Percentiles rank a stretch among this genome's conserved stretches.
These are phyloP conservation scores for Coniochaeta ligniaria DNA, from an alignment of 2,329 filamentous ascomycete genomes.

Conservation along the genomic window DNA sequence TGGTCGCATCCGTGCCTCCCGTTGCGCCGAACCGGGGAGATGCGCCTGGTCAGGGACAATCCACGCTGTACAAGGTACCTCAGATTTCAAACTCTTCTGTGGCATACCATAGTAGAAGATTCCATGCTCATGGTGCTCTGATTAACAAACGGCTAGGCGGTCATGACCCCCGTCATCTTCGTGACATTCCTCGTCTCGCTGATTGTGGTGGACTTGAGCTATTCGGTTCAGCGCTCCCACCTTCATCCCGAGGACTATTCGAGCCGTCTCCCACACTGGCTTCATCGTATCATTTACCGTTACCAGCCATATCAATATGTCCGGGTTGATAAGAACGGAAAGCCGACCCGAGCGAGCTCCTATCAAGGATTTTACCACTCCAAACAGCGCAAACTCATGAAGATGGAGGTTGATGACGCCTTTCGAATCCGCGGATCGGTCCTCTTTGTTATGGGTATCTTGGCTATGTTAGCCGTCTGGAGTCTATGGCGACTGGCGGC, in stretches of 20 bases:
- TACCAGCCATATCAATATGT: constrained; percentile 30
- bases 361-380: constrained; percentile 36
- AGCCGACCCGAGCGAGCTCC: neutral
- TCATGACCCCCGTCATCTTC: constrained; percentile 59
- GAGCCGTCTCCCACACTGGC: constrained; percentile 28
- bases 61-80: constrained; percentile 16
- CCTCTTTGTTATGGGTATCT: constrained; percentile 38
- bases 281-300: constrained; percentile 32
- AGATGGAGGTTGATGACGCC: constrained; percentile 55
- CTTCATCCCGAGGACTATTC: constrained; percentile 21
- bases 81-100: neutral
- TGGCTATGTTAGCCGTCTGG: constrained; percentile 22
- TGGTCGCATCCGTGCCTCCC: neutral
- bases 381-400: constrained; percentile 53
- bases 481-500: constrained; percentile 15
- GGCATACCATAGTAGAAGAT: no score
- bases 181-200: constrained; percentile 60
- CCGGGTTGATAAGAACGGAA: constrained; percentile 13
- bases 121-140: neutral
- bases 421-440: constrained; percentile 51
- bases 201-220: constrained; percentile 51
- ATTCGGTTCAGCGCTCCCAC: constrained; percentile 42
- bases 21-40: neutral
- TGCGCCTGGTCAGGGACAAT: constrained; percentile 13
- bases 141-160: constrained; percentile 20